Base-by-base conservation (phyloP, 495 filamentous ascomycete species). In the Penicillium subrubescens region DNA sequence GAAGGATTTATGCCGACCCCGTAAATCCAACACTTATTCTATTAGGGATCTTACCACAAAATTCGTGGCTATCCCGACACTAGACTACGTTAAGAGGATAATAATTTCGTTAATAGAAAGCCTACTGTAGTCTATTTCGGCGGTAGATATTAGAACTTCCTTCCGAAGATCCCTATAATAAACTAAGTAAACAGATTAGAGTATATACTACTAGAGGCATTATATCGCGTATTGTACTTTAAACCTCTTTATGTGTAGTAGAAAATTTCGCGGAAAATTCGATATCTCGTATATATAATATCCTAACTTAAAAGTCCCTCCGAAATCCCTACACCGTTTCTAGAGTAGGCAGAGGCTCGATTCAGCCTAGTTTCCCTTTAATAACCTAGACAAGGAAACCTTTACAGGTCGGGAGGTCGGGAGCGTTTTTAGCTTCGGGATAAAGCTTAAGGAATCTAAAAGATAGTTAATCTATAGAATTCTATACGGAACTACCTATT, bases 201-300 rank as follows among this genome's bases (percentile, higher is more conserved):
- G 3, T 44, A 44, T 44, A 44, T 44, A 44, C 41, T 19, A 44
- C 41, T n/a, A 19, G 8, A 21, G n/a, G 15, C 19, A 44, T 44
- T 44, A 44, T 21, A 44, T 37, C 10, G 35, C 35, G 35, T 37
- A 12, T 37, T 37, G 12, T 37, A 10, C 41, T 44, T 44, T 44
- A 44, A 44, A 44, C 17, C n/a, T 44, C 8, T 44, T 44, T 44
- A 44, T 19, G 17, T 44, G 19, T 44, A 44, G 11, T 44, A 44
- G 17, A n/a, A 44, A 44, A 44, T n/a, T 44, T 17, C 5, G 2
- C 17, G 4, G n/a, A 21, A 44, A 44, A 44, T 44, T 44, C n/a
- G n/a, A 44, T 44, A 44, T 44, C n/a, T n/a, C n/a, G n/a, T 44
- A 44, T 44, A 44, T 44, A 44, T 19, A 44, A 44, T 44, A 44